Evolutionary conservation across 228 moss, liverwort and hornwort species (phyloP), one percentile per base, ranked within the genome.

Genomic region (Sphagnum magellanicum): DNA sequence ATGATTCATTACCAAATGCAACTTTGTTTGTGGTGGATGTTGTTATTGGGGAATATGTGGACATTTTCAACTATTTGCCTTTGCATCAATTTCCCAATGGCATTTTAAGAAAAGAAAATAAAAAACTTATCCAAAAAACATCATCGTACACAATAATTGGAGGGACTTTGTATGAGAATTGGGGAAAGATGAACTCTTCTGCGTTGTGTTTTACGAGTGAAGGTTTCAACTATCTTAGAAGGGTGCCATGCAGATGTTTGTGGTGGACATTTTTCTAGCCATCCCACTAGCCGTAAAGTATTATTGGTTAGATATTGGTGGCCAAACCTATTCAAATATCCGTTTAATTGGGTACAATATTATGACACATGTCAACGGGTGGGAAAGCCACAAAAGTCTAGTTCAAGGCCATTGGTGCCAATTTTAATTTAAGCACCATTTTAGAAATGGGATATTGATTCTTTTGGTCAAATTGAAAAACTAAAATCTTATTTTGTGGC

Each of bases 371-470:
- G 63, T 48, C 50, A 70, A 50, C 0, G 15, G 5, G 12, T 75
- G 0, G 65, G 65, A 0, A 70, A 51, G 48, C 75, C 70, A 5
- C 60, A 50, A 0, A 1, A 5, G 48, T 47, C 63, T 4, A 6
- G 4, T 4, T 6, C 63, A 1, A 71, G 63, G 63, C 71, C 52
- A 1, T 63, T 71, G 6, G 16, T 48, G 0, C 63, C 63, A 8
- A 52, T 63, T 6, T 47, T 71, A 4, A 52, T 17, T 50, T 11
- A 17, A 10, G 52, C 17, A 7, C 71, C 71, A 5, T 71, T 71
- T 70, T 4, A 61, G 51, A 68, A 70, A 61, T 70, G 70, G 70
- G 61, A 49, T 1, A 70, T 70, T 70, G 70, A 70, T n/a, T n/a
- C n/a, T n/a, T n/a, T n/a, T n/a, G n/a, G 32, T 32, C 32, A 32